These are phyloP conservation scores for Pisolithus microcarpus DNA, from an alignment of 768 basidiomycete genomes.

Conservation along the genomic window DNA sequence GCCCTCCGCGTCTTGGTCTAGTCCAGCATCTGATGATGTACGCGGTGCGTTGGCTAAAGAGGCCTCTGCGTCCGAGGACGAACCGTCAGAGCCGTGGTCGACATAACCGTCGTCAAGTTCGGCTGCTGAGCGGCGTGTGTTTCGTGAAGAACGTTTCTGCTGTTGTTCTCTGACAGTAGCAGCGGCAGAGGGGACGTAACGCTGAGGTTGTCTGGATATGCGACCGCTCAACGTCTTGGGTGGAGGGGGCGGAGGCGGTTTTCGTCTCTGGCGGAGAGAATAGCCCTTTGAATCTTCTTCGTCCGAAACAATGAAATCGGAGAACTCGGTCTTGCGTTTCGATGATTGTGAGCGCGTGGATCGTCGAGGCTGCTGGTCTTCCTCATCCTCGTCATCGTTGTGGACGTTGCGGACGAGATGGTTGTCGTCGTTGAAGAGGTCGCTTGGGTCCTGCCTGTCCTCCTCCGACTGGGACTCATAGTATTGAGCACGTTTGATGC, in stretches of 20 bases:
- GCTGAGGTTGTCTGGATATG: constrained; percentile 18
- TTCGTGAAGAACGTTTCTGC: constrained; percentile 18
- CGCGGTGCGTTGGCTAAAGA: constrained; percentile 50
- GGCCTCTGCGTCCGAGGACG: constrained; percentile 49
- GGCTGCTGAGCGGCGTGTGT: constrained; percentile 15
- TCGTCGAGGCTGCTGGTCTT: constrained; percentile 19
- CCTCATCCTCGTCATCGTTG: constrained; percentile 27
- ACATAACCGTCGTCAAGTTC: constrained; percentile 49
- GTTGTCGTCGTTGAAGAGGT: constrained; percentile 1
- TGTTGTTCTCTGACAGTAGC: not conserved
- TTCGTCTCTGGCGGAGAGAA: constrained; percentile 34
- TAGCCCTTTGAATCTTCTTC: constrained; percentile 33
- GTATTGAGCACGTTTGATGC: constrained; percentile 32
- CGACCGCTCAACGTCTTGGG: constrained; percentile 18
- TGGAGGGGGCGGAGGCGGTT: constrained; percentile 19
- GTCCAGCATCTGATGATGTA: constrained; percentile 31
- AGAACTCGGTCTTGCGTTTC: constrained; percentile 16
- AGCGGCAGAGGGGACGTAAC: not conserved
- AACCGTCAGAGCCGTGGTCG: constrained; percentile 38
- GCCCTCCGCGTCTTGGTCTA: constrained; percentile 30
- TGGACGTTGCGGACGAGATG: constrained; percentile 4
- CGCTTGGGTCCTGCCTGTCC: constrained; percentile 20
- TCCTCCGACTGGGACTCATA: constrained; percentile 36
- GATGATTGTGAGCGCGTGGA: constrained; percentile 9
- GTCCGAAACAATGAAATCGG: constrained; percentile 36